phyloP scores from a whole-genome alignment of 1,284 basidiomycete genomes.

The Schizophyllum amplum region DNA sequence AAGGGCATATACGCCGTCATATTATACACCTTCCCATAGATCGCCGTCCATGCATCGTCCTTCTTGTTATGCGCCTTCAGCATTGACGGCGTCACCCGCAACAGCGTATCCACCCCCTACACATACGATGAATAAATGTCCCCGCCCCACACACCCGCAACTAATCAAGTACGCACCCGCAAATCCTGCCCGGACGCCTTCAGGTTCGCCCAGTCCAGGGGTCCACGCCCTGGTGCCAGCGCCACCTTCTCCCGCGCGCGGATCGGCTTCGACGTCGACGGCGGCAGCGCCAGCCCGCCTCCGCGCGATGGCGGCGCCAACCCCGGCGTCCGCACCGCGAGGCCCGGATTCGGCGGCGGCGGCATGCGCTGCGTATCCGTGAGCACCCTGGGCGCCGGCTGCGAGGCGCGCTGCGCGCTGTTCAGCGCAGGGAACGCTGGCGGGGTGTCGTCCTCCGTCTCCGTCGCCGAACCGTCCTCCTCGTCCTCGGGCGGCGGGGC shows the following conservation, averaged over 20 bases:
- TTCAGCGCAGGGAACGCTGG: conserved; percentile 79
- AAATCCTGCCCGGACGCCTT: conserved; percentile 76
- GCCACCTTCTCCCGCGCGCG: conserved; percentile 77
- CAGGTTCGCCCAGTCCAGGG: conserved; percentile 91
- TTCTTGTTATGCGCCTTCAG: conserved; percentile 76
- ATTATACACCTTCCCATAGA: conserved; percentile 96
- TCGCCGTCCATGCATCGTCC: conserved; percentile 92
- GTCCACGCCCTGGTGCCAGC: conserved; percentile 85
- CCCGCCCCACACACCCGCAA: too few relatives aligned
- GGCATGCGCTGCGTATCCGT: conserved; percentile 60
- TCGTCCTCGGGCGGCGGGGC: conserved; percentile 30
- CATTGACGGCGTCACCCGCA: conserved; percentile 77
- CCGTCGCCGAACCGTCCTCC: conserved; percentile 43
- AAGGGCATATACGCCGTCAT: conserved; percentile 89
- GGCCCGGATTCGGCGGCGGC: conserved; percentile 51
- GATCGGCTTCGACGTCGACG: conserved; percentile 45
- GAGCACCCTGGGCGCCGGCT: conserved; percentile 25
- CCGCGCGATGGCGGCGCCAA: conserved; percentile 14
- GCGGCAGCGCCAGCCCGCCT: conserved; percentile 45
- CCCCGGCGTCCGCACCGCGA: conserved; percentile 38
- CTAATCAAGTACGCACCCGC: conserved; percentile 53
- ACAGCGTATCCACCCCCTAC: conserved; percentile 56
- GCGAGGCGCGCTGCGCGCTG: conserved; percentile 69
- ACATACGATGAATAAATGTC: too few relatives aligned
- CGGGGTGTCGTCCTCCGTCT: conserved; percentile 59